Conservation (phyloP, 805 yeast species). For the Ogataea pini region DNA sequence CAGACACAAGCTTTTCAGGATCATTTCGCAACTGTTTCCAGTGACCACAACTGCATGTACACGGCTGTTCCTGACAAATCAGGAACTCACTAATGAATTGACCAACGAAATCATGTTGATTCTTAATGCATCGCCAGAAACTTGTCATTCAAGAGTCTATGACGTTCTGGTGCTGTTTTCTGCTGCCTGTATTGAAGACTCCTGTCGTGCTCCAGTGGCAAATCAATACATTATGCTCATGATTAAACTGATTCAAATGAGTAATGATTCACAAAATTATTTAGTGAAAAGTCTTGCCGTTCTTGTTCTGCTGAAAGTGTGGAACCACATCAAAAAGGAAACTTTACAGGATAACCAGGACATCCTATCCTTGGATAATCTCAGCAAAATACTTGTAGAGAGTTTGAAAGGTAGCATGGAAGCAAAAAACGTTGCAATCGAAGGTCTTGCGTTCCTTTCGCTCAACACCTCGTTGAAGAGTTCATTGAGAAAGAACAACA, state of each 20-base stretch:
- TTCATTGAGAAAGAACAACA: constrained; percentile 39
- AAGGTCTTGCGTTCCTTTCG: constrained; percentile 38
- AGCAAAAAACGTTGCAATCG: constrained; percentile 22
- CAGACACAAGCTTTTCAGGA: constrained; percentile 15
- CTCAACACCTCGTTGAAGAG: constrained; percentile 38
- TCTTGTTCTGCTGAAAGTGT: constrained; percentile 53
- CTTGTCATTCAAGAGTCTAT: constrained; percentile 5
- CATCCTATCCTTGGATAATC: constrained; percentile 36
- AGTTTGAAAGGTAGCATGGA: constrained; percentile 22
- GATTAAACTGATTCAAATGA: constrained; percentile 36
- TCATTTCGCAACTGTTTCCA: constrained; percentile 26
- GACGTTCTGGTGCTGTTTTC: constrained; percentile 40
- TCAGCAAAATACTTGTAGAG: constrained; percentile 33
- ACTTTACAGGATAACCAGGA: constrained; percentile 28
- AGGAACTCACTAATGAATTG: constrained; percentile 21
- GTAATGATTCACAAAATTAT: constrained; percentile 20
- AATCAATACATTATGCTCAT: constrained; percentile 45
- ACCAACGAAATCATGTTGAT: constrained; percentile 25
- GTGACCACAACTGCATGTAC: constrained; percentile 19
- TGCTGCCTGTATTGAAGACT: constrained; percentile 51
- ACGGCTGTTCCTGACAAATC: constrained; percentile 21
- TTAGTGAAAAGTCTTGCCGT: constrained; percentile 36
- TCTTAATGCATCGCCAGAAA: constrained; percentile 8
- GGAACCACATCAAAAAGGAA: constrained; percentile 49
- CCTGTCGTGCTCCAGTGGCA: constrained; percentile 48